Evolutionary conservation across 2,329 filamentous ascomycete species (phyloP).

Genomic region (Blastomyces percursus): DNA sequence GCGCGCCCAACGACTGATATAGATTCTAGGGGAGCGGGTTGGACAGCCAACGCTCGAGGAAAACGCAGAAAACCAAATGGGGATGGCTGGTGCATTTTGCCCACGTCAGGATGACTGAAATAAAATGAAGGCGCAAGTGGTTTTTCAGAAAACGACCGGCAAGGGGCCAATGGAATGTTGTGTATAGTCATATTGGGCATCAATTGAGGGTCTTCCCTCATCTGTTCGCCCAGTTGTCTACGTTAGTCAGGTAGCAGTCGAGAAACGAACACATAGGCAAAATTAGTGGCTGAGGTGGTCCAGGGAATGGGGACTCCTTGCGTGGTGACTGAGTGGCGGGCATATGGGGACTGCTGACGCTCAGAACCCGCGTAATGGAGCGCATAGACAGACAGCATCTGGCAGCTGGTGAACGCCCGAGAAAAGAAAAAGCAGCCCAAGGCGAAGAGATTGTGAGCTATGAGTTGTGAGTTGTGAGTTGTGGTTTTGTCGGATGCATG

Average conservation of each 20-base stretch:
- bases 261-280: constrained; percentile 2
- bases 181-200: constrained; percentile 11
- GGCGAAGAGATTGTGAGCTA: background rate
- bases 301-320: background rate
- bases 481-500: background rate
- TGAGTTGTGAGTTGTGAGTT: no score
- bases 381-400: constrained; percentile 1
- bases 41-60: constrained; percentile 2
- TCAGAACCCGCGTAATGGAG: background rate
- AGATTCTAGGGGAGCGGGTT: constrained; percentile 1
- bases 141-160: constrained; percentile 5
- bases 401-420: background rate
- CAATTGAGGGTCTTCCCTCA: constrained; percentile 8
- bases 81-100: constrained; percentile 10
- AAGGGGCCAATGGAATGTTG: constrained; percentile 11
- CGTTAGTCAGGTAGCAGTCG: constrained; percentile 13
- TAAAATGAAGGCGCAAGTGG: constrained; percentile 2
- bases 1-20: background rate
- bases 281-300: background rate
- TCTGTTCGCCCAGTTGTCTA: constrained; percentile 1
- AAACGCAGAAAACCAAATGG: constrained; percentile 9
- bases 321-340: background rate
- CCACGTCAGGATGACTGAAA: constrained; percentile 9
- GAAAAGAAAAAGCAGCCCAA: constrained; percentile 1
- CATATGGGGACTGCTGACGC: background rate